Base-by-base conservation (phyloP, 257 asterid genomes). In the Buddleja alternifolia region DNA sequence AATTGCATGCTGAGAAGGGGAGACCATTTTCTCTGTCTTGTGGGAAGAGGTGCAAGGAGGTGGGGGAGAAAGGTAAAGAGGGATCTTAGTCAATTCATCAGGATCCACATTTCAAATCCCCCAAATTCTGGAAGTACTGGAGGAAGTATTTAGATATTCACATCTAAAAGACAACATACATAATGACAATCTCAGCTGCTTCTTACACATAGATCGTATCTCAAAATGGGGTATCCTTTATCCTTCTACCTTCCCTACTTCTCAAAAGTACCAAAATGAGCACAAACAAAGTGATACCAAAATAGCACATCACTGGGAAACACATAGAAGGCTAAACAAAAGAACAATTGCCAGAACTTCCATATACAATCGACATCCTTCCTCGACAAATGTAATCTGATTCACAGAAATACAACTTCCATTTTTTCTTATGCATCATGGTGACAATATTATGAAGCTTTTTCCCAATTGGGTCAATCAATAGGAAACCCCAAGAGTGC, bases 401-500 rank as follows among this genome's bases (percentile, higher is more conserved):
- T 44, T 17, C 69, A 39, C 69, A 29, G n/a, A 48, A 37, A 21
- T 44, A 67, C 62, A 71, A 44, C 19, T 32, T 44, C 54, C 21
- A 41, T 19, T 21, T 56, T 11, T 46, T 16, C 47, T 61, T 10
- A 46, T 36, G 63, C 20, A 62, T 61, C 51, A 42, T 39, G 63
- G 32, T 63, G 25, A 67, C 71, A 45, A 75, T 40, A 32, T 41
- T 24, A 20, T 34, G 19, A 50, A 46, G 60, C 36, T 54, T 3
- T 58, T 60, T 19, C 10, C 23, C 63, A 24, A 23, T 52, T 60
- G 54, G 59, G 24, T 32, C 66, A 15, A 66, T 42, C 14, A 32
- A 7, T 51, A 39, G 10, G 48, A 51, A 63, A 34, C 19, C 15
- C 44, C 51, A 21, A 8, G 29, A 69, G 10, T 24, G 39, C 14